Evolutionary conservation across 208 protist genomes (phyloP), one percentile per base, ranked within the genome.

Genomic region (Acanthamoeba culbertsoni): DNA sequence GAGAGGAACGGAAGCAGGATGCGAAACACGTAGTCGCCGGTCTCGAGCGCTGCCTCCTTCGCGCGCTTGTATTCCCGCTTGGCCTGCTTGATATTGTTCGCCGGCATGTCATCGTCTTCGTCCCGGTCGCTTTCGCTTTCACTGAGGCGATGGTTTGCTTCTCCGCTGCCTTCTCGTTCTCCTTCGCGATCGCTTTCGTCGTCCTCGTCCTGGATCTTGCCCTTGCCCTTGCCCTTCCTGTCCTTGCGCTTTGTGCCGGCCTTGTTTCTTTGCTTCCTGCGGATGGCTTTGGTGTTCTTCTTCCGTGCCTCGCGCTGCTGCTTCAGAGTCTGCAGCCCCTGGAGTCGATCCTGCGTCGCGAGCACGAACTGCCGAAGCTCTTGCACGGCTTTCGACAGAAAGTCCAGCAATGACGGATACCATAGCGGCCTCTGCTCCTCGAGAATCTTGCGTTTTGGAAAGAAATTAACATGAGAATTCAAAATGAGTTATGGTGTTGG

Each of bases 401-500:
- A 84, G n/a, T 46, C 45, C 28, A 84, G 73, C 73, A 84, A 43
- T 33, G 73, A 90, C 0, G 57, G 48, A 12, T 51, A 90, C 82
- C 82, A 90, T 16, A 90, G 42, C 48, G 45, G 82, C 20, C 82
- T 26, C 57, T 90, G 82, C 82, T 90, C 82, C 82, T 90, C 82
- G 4, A 90, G 42, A 20, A 84, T 84, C 73, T 84, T n/a, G n/a
- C n/a, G n/a, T n/a, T n/a, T n/a, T n/a, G n/a, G n/a, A n/a, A n/a
- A n/a, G n/a, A n/a, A n/a, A n/a, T n/a, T n/a, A n/a, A n/a, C n/a
- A n/a, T n/a, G n/a, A n/a, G n/a, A n/a, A n/a, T n/a, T n/a, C n/a
- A n/a, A n/a, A n/a, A n/a, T n/a, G n/a, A n/a, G n/a, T n/a, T n/a
- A n/a, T n/a, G n/a, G n/a, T n/a, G n/a, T n/a, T n/a, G n/a, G n/a